These are phyloP conservation scores for Pneumocystis sp. DNA, from an alignment of 1,139 yeast genomes.

Conservation along the genomic window DNA sequence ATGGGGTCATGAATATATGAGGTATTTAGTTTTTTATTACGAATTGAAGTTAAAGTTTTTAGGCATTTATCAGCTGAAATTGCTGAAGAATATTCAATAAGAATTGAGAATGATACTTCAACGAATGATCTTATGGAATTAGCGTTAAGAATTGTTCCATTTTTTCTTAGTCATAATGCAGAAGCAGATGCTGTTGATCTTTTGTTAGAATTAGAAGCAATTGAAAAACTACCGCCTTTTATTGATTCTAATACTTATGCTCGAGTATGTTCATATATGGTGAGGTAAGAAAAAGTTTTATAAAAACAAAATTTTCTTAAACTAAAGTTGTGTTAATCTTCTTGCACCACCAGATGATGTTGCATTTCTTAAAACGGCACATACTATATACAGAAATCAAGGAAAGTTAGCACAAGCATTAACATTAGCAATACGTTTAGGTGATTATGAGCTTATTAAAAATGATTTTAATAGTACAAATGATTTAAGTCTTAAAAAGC, in stretches of 20 bases:
- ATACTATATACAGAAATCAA: slow-evolving; percentile 63
- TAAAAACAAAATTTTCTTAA: neutral
- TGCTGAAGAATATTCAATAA: slow-evolving; percentile 4
- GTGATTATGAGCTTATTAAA: slow-evolving; percentile 60
- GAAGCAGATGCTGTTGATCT: slow-evolving; percentile 97
- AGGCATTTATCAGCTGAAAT: slow-evolving; percentile 24
- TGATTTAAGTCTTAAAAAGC: slow-evolving; percentile 67
- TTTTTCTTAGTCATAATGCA: slow-evolving; percentile 85
- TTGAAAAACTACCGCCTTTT: slow-evolving; percentile 65
- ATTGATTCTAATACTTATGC: slow-evolving; percentile 75
- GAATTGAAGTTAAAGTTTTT: slow-evolving; percentile 65
- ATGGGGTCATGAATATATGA: slow-evolving; percentile 97
- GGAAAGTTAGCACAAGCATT: slow-evolving; percentile 80
- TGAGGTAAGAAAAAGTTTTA: slow-evolving; percentile 1
- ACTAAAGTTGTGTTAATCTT: slow-evolving; percentile 81
- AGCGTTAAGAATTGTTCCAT: slow-evolving; percentile 70
- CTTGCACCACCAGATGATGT: slow-evolving; percentile 90
- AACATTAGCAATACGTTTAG: slow-evolving; percentile 75
- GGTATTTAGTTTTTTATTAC: slow-evolving; percentile 87
- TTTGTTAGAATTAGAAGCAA: slow-evolving; percentile 71
- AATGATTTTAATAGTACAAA: slow-evolving; percentile 63
- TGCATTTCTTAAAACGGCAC: slow-evolving; percentile 82
- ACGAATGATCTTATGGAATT: slow-evolving; percentile 41
- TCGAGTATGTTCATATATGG: slow-evolving; percentile 82
- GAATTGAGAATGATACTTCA: slow-evolving; percentile 30